Evolutionary conservation across 495 filamentous ascomycete species (phyloP).

Genomic region (Chaetomium tenue): DNA sequence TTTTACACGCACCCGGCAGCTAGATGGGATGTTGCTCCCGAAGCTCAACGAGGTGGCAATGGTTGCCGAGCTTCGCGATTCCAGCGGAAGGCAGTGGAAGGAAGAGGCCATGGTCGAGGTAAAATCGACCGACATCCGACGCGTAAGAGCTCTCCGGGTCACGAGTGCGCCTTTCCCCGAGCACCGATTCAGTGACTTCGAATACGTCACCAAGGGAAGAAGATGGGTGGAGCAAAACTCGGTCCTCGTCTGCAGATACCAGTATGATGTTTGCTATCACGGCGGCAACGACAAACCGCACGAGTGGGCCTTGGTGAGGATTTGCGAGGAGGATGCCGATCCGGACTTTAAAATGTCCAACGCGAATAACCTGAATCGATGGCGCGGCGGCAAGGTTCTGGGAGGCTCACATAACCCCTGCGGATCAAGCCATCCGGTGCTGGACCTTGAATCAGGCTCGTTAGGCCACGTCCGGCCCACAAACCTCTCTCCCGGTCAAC

Average conservation of each 20-base stretch:
- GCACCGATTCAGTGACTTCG: constrained; percentile 27
- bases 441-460: constrained; percentile 17
- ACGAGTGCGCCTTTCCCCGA: constrained; percentile 54
- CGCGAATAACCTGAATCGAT: constrained; percentile 32
- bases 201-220: constrained; percentile 6
- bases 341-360: neutral
- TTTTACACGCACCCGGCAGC: neutral
- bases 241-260: constrained; percentile 44
- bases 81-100: constrained; percentile 39
- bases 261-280: constrained; percentile 30
- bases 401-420: constrained; percentile 36
- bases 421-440: neutral
- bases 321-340: constrained; percentile 32
- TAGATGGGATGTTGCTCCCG: constrained; percentile 2
- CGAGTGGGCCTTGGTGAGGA: constrained; percentile 35
- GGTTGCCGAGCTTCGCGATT: constrained; percentile 47
- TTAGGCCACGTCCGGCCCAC: neutral
- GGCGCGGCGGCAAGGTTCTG: constrained; percentile 41
- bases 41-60: constrained; percentile 45
- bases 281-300: constrained; percentile 23
- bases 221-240: constrained; percentile 32
- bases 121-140: constrained; percentile 34
- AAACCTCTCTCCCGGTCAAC: constrained; percentile 30
- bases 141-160: constrained; percentile 44
- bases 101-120: constrained; percentile 50